Percentiles rank a stretch among this genome's conserved stretches.
phyloP scores from a whole-genome alignment of 352 stramenopile species.

The Pythium dissotocum region DNA sequence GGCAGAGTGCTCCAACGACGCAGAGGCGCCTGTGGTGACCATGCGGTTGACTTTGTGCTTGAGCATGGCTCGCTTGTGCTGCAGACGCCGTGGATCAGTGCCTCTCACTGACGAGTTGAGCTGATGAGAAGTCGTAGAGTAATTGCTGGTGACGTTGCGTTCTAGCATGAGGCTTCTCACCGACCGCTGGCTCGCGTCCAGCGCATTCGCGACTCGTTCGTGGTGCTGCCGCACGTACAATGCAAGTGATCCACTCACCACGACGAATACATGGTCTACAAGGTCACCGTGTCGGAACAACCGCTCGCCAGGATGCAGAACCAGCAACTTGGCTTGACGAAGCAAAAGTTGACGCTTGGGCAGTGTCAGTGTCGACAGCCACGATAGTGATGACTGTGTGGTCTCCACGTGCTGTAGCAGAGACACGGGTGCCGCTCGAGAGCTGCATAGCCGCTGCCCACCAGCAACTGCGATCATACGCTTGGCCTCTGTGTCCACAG shows the following conservation, averaged over 20 bases:
- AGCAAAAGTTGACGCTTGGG: constrained; percentile 46
- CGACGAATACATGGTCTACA: constrained; percentile 47
- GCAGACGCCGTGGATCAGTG: constrained; percentile 10
- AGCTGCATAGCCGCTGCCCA: neutral
- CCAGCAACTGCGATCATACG: neutral
- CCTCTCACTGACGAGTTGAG: constrained; percentile 30
- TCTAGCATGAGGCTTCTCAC: constrained; percentile 59
- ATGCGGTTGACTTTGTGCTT: constrained; percentile 24
- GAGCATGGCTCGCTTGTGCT: constrained; percentile 30
- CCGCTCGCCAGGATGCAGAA: constrained; percentile 39
- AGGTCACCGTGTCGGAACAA: constrained; percentile 42
- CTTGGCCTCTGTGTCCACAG: neutral
- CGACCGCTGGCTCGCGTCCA: constrained; percentile 57
- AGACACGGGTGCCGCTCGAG: neutral
- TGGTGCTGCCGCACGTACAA: constrained; percentile 45
- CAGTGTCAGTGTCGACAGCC: constrained; percentile 28
- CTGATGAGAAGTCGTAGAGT: constrained; percentile 67
- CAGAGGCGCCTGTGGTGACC: neutral
- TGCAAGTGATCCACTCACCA: constrained; percentile 44
- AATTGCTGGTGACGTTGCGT: constrained; percentile 62
- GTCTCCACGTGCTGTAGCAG: constrained; percentile 37
- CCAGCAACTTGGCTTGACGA: constrained; percentile 33
- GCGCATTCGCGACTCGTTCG: constrained; percentile 34
- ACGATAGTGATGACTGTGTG: constrained; percentile 22
- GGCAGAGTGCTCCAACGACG: neutral